Evolutionary conservation across 345 rosid species (phyloP), one percentile per base, ranked within the genome.

Genomic region (Bretschneidera sinensis): DNA sequence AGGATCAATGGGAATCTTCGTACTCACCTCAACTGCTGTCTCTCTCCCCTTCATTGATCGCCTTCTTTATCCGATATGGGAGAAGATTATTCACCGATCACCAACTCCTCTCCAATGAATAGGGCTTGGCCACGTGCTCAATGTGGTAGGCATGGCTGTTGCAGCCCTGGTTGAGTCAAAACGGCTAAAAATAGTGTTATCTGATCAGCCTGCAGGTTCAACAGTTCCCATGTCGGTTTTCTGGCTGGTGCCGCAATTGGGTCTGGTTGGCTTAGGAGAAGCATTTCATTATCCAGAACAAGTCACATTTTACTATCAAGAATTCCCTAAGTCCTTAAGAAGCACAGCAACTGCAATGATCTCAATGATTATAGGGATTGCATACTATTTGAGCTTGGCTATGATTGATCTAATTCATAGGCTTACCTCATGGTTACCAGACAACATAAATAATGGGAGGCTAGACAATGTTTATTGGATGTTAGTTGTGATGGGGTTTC

Each of bases 241-340:
- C 10, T 83, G 87, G 89, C 24, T 88, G 43, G 61, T 85, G 57
- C 80, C 85, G 48, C 77, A 74, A 35, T 56, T 81, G 0, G 62
- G 72, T 0, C 2, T 82, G 54, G 68, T 61, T 8, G 91, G 87
- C 5, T 52, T 83, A 6, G 80, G 78, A 2, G 81, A 79, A 61
- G 83, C 91, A 11, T 80, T 81, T 51, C 77, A 74, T 7, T 71
- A 66, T 17, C 91, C 84, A 0, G 85, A 73, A 5, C 83, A 83
- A 54, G 61, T 71, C 20, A 55, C 60, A 5, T 7, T 87, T 22
- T 81, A 70, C 51, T 76, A 78, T 43, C 75, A 67, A 58, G 84
- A 88, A 66, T 83, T 79, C 61, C 85, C 84, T 0, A 55, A 20
- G 33, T 73, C 80, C 5, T 4, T 83, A 9, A 53, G 43, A 8